These are phyloP conservation scores for Syzygium aromaticum DNA, from an alignment of 345 rosid genomes.

Conservation along the genomic window DNA sequence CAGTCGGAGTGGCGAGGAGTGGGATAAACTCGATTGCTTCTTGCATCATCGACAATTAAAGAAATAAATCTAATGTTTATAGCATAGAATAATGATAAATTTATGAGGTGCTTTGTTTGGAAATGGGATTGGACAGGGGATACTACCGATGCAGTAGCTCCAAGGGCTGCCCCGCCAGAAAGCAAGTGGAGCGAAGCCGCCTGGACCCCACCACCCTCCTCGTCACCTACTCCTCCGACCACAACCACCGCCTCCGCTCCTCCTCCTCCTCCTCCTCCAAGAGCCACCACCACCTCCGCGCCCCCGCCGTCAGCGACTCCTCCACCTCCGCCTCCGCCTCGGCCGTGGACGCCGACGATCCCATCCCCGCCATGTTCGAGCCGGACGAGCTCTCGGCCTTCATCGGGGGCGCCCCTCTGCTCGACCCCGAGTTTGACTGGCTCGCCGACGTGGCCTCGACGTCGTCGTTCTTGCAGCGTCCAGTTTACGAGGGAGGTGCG, in stretches of 20 bases:
- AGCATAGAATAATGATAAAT: not conserved
- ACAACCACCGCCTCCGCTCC: constrained; percentile 51
- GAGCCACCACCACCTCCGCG: constrained; percentile 17
- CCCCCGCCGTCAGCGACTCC: constrained; percentile 17
- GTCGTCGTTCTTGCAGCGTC: constrained; percentile 18
- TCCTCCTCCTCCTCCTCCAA: constrained; percentile 33
- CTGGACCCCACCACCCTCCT: constrained; percentile 49
- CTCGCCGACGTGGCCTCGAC: constrained; percentile 40
- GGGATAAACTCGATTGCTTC: not conserved
- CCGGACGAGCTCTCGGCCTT: constrained; percentile 9
- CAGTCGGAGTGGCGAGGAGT: not conserved
- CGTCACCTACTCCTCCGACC: constrained; percentile 62
- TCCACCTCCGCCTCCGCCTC: not conserved
- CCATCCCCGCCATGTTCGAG: not conserved
- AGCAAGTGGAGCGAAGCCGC: constrained; percentile 75
- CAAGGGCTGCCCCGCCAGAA: constrained; percentile 77
- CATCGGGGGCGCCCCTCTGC: constrained; percentile 19
- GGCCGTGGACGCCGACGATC: not conserved
- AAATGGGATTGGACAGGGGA: constrained; percentile 33
- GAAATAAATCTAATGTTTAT: not conserved
- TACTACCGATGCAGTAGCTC: constrained; percentile 76
- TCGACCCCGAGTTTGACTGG: constrained; percentile 46
- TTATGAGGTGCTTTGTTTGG: not conserved
- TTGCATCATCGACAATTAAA: not conserved
- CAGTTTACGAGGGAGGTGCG: constrained; percentile 19